Conservation (phyloP, 2,329 filamentous ascomycete species). For the Herpomyces periplanetae region DNA sequence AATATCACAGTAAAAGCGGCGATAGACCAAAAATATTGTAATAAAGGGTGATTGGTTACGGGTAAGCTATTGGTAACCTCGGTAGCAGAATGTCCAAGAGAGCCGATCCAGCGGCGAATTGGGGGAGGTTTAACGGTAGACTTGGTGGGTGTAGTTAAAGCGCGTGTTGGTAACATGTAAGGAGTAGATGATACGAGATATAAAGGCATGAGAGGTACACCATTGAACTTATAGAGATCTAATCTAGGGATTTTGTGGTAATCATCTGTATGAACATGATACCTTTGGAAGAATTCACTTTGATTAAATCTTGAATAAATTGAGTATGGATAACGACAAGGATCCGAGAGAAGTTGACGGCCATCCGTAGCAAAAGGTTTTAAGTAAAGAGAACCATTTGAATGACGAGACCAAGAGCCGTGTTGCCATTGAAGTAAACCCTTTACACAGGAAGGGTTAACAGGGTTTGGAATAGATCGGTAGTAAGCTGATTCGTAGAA, state of each 20-base stretch:
- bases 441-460: conserved; percentile 17
- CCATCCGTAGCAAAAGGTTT: conserved; percentile 23
- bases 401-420: conserved; percentile 16
- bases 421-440: conserved; percentile 35
- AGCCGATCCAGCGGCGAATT: no score
- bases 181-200: conserved; percentile 21
- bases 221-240: conserved; percentile 21
- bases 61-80: no score
- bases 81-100: no score
- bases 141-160: conserved; percentile 15
- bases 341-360: conserved; percentile 21
- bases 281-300: conserved; percentile 19
- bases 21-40: no score
- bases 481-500: conserved; percentile 29
- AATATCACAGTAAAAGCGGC: no score
- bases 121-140: conserved; percentile 7
- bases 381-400: conserved; percentile 17
- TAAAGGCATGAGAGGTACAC: conserved; percentile 22
- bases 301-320: conserved; percentile 26
- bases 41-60: no score
- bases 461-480: conserved; percentile 25
- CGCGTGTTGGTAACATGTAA: conserved; percentile 25
- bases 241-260: conserved; percentile 21
- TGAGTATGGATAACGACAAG: conserved; percentile 15
- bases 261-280: conserved; percentile 12